Base-by-base conservation (phyloP, 495 filamentous ascomycete species). In the Chaetomium fimeti region DNA sequence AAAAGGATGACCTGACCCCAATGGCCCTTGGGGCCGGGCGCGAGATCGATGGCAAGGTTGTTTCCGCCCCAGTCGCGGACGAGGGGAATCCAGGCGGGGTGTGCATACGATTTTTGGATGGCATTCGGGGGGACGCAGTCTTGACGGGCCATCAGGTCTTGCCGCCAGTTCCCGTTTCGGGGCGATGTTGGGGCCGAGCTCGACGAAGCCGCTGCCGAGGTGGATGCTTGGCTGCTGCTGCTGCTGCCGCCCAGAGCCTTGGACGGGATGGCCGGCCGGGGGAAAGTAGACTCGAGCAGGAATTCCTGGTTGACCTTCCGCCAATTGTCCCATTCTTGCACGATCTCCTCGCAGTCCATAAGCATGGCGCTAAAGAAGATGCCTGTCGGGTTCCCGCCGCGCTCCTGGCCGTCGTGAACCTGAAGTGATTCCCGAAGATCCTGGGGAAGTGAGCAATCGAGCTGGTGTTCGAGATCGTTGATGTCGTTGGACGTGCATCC, bases 41-140 rank as follows among this genome's bases (percentile, higher is more conserved):
- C 92, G 54, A 99, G 84, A 76, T 99, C 94, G 38, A 97, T 86
- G 16, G 92, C 92, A 69, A 99, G 81, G 79, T 93, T 91, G 83
- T 99, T 99, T 69, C 94, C 94, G 69, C 94, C 94, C 94, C 94
- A 99, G 75, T 99, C 94, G 60, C 94, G 89, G 25, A 91, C 93
- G 36, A 99, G 82, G 36, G 94, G 94, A 67, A 99, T 96, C 94
- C 94, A 99, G 27, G 87, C 89, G 5, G 93, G 90, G 72, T 98
- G 94, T 15, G 91, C 89, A 73, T 99, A 99, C 0, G 89, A 90
- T 74, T 94, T 95, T 69, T 96, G 92, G 54, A 98, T 88, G 12
- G 92, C 86, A 65, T 87, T 85, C 4, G 91, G 83, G 22, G 94
- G 94, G 67, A 97, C 91, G 15, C 87, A 96, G 64, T 93, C 91